These are phyloP conservation scores for Candida chauliodis DNA, from an alignment of 805 yeast species.

Conservation along the genomic window DNA sequence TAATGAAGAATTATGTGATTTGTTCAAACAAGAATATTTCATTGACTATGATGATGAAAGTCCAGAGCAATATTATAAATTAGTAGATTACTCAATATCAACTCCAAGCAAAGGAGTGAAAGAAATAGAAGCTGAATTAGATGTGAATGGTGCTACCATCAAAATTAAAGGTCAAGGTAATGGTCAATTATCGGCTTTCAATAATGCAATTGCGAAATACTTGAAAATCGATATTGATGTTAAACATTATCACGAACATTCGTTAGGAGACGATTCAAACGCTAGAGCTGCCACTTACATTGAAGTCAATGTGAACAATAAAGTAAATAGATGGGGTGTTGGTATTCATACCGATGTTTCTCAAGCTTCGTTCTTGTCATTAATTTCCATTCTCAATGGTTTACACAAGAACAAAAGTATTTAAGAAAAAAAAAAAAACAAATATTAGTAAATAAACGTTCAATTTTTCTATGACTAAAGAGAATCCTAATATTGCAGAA, in stretches of 20 bases:
- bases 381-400: slow-evolving; percentile 60
- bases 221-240: slow-evolving; percentile 56
- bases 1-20: slow-evolving; percentile 56
- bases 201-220: slow-evolving; percentile 52
- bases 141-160: slow-evolving; percentile 38
- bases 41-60: slow-evolving; percentile 31
- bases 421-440: slow-evolving; percentile 1
- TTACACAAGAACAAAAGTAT: slow-evolving; percentile 18
- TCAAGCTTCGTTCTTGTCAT: slow-evolving; percentile 72
- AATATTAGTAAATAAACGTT: not conserved
- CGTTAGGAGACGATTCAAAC: slow-evolving; percentile 68
- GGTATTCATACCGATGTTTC: slow-evolving; percentile 90
- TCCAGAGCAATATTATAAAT: slow-evolving; percentile 26
- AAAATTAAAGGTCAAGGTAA: slow-evolving; percentile 63
- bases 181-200: slow-evolving; percentile 79
- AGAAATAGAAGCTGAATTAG: slow-evolving; percentile 48
- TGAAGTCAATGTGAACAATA: slow-evolving; percentile 32
- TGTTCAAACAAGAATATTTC: slow-evolving; percentile 61
- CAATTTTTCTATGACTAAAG: slow-evolving; percentile 2
- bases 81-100: slow-evolving; percentile 47
- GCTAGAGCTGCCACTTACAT: slow-evolving; percentile 77
- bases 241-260: slow-evolving; percentile 72
- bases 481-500: slow-evolving; percentile 38
- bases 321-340: slow-evolving; percentile 72
- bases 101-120: slow-evolving; percentile 35